A percentile compares a stretch with the other conserved stretches of the same genome.
phyloP scores from a whole-genome alignment of 2,329 filamentous ascomycete genomes.

The Aspergillus aculeatinus region DNA sequence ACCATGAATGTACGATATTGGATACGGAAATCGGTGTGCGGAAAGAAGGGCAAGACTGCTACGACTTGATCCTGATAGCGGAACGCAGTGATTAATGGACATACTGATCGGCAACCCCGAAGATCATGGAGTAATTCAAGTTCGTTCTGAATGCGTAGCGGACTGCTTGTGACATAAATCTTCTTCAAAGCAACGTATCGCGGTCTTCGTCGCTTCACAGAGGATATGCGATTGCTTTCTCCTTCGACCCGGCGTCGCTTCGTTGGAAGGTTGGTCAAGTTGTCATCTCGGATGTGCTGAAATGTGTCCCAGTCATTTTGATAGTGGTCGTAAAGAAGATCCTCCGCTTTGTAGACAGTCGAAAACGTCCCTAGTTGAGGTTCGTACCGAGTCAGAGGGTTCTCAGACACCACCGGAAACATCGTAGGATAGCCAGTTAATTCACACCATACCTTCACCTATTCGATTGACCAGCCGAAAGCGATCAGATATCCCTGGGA shows the following conservation, averaged over 20 bases:
- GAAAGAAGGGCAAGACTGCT: slow-evolving; percentile 91
- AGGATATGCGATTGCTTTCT: slow-evolving; percentile 32
- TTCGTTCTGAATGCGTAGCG: slow-evolving; percentile 90
- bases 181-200: slow-evolving; percentile 97
- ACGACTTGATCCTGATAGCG: slow-evolving; percentile 91
- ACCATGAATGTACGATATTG: slow-evolving; percentile 92
- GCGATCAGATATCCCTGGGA: slow-evolving; percentile 76
- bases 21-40: slow-evolving; percentile 84
- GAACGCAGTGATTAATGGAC: slow-evolving; percentile 96
- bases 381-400: background rate
- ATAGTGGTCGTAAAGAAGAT: slow-evolving; percentile 79
- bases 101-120: slow-evolving; percentile 77
- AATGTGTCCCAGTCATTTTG: slow-evolving; percentile 83
- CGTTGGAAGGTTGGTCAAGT: slow-evolving; percentile 68
- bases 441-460: slow-evolving; percentile 70
- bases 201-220: slow-evolving; percentile 50
- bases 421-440: background rate
- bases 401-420: background rate
- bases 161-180: slow-evolving; percentile 97
- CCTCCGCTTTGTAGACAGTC: slow-evolving; percentile 97
- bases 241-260: slow-evolving; percentile 53
- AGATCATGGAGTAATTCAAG: slow-evolving; percentile 89
- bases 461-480: slow-evolving; percentile 95
- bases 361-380: slow-evolving; percentile 80
- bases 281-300: slow-evolving; percentile 59